Evolutionary conservation across 2,329 filamentous ascomycete species (phyloP).

Genomic region (Hymenotorrendiella dingleyae): DNA sequence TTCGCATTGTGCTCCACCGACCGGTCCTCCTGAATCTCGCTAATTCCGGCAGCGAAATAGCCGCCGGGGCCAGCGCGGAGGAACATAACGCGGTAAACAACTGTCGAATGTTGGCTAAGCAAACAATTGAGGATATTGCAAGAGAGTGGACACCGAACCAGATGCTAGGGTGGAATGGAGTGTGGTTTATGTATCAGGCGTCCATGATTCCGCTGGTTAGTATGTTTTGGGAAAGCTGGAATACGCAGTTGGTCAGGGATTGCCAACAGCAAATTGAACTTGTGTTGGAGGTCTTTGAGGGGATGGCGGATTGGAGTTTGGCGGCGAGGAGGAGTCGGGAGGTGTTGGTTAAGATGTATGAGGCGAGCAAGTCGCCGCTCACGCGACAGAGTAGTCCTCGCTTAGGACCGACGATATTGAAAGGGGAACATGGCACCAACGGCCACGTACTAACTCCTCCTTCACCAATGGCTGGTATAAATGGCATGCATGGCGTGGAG

Average conservation of each 20-base stretch:
- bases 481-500: slow-evolving; percentile 27
- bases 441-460: slow-evolving; percentile 9
- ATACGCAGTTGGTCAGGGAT: slow-evolving; percentile 26
- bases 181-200: slow-evolving; percentile 77
- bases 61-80: slow-evolving; percentile 42
- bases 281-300: slow-evolving; percentile 54
- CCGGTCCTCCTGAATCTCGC: slow-evolving; percentile 64
- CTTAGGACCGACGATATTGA: slow-evolving; percentile 27
- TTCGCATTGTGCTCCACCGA: slow-evolving; percentile 69
- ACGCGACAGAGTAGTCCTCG: slow-evolving; percentile 29
- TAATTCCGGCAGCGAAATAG: slow-evolving; percentile 24
- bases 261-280: slow-evolving; percentile 55
- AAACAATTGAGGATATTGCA: slow-evolving; percentile 67
- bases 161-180: slow-evolving; percentile 75
- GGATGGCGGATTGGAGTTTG: slow-evolving; percentile 59
- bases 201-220: slow-evolving; percentile 73
- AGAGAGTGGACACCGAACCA: slow-evolving; percentile 66
- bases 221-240: slow-evolving; percentile 58
- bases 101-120: slow-evolving; percentile 63
- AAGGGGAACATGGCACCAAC: slow-evolving; percentile 17
- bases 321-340: slow-evolving; percentile 57
- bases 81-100: slow-evolving; percentile 63
- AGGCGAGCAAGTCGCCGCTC: slow-evolving; percentile 37
- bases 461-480: slow-evolving; percentile 13
- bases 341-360: slow-evolving; percentile 58